Base-by-base conservation (phyloP, 1,284 basidiomycete genomes). In the Apiotrichum akiyoshidainum region DNA sequence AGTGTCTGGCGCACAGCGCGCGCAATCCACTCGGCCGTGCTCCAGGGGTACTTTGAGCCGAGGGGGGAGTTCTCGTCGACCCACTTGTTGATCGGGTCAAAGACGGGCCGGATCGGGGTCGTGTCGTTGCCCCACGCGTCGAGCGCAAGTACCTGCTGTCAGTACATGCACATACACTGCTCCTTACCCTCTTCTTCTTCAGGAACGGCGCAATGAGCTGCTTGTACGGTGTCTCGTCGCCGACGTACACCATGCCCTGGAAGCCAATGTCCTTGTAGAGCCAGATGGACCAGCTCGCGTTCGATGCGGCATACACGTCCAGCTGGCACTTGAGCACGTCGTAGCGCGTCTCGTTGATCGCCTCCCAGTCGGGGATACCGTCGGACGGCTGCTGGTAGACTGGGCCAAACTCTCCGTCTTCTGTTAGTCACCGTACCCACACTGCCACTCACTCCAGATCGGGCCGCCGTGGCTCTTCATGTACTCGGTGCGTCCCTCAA, bases 201-300 rank as follows among this genome's bases (percentile, higher is more conserved):
- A 89, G 81, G 80, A 88, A 88, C 34, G 80, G 78, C 56, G 80
- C 76, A 73, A 89, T 81, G 31, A 84, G 81, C 52, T 78, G 78
- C 80, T 86, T 85, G 78, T 89, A 90, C 0, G 86, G 80, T n/a
- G 87, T 87, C 16, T 84, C 81, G 46, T 79, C 81, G 19, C 83
- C 83, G 59, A 86, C 82, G 68, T 88, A 83, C 26, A 88, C 65
- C 87, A 91, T 89, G 44, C 89, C 79, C 72, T 90, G 88, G 80
- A 87, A 90, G 2, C 89, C 88, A 59, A 90, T 88, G 71, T 90
- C 77, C 68, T 90, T 91, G 81, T 89, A 91, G 17, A 89, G 74
- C 89, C 89, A 90, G 72, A 91, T 90, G 0, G 86, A 86, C 88
- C 88, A 90, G 67, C 84, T 86, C n/a, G 73, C 53, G 48, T 45